Evolutionary conservation across 2,329 filamentous ascomycete genomes (phyloP), one percentile per base, ranked within the genome.

Genomic region (Bertia moriformis): DNA sequence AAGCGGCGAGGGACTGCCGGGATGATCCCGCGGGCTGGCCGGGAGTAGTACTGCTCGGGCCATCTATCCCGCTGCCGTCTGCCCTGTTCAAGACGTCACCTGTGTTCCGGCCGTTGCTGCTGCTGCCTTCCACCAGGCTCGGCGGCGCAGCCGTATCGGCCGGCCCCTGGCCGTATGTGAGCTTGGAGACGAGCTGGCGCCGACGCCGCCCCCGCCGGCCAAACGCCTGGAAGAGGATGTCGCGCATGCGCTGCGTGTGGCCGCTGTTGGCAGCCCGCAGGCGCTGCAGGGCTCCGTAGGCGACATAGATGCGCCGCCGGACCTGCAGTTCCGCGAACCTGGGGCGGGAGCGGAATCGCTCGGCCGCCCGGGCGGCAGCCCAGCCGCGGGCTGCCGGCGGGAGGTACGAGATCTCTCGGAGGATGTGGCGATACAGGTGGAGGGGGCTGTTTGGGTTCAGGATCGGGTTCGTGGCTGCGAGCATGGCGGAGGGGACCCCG

Each of bases 341-440:
- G 19, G 46, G 40, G 3, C 53, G 52, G 7, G 22, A 7, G n/a
- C 60, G 61, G 48, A 74, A 78, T 22, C 62, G 61, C 4, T 46
- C 42, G 38, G 57, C 55, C 36, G 77, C 66, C 22, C 58, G 58
- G 4, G 55, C 46, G 36, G 57, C 50, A 39, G 71, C 55, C 40
- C 59, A 64, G 2, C 56, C 51, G 29, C 63, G 65, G 42, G 68
- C 69, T 29, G 66, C 53, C 2, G 61, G 60, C 1, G 73, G 72
- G 2, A 79, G 66, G 49, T 80, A 80, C 19, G 69, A 66, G 29
- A 64, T 59, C 57, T 78, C 72, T 42, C 75, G 71, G 24, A 79
- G 67, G 17, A 79, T 57, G 42, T 71, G 64, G 41, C 75, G 66
- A 52, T 75, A 79, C 37, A 74, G 53, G 46, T 68, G 64, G 13